A percentile compares a stretch with the other conserved stretches of the same genome.
Evolutionary conservation across 441 rosid species (phyloP).

Genomic region (Manihot esculenta): DNA sequence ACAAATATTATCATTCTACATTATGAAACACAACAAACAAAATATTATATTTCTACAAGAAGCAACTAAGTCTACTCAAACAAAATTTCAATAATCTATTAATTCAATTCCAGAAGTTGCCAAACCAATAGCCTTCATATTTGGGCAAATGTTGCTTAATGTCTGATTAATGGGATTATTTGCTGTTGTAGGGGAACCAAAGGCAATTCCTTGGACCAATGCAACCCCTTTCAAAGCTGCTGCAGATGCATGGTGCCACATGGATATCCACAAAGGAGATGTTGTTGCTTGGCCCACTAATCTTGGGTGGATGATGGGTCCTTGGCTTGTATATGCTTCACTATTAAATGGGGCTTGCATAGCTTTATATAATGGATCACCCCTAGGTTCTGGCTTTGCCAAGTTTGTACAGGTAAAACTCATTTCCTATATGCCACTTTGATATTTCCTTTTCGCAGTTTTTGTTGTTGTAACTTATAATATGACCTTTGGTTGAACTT

Average conservation of each 20-base stretch:
- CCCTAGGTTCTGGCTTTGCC: conserved; percentile 77
- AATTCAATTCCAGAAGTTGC: conserved; percentile 3
- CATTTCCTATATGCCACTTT: conserved; percentile 8
- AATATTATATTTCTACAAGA: too few species aligned
- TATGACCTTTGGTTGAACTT: conserved; percentile 6
- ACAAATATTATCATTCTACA: too few species aligned
- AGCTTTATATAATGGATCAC: conserved; percentile 90
- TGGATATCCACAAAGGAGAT: conserved; percentile 74
- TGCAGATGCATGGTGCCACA: conserved; percentile 98
- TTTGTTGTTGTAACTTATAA: not conserved
- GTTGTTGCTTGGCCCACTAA: conserved; percentile 95
- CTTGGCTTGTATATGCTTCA: conserved; percentile 93
- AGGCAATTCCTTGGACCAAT: conserved; percentile 93
- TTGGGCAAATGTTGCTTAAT: conserved; percentile 12
- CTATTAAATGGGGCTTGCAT: conserved; percentile 84
- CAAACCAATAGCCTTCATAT: not conserved
- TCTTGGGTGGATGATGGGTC: conserved; percentile 99
- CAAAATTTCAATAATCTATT: not conserved
- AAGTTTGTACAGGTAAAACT: conserved; percentile 80
- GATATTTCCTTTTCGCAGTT: not conserved
- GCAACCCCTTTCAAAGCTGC: conserved; percentile 79
- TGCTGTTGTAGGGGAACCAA: conserved; percentile 79
- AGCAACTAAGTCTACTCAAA: not conserved
- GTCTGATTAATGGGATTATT: conserved; percentile 20
- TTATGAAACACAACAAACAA: too few species aligned